phyloP scores from a whole-genome alignment of 208 protist genomes.

The Balamuthia mandrillaris region DNA sequence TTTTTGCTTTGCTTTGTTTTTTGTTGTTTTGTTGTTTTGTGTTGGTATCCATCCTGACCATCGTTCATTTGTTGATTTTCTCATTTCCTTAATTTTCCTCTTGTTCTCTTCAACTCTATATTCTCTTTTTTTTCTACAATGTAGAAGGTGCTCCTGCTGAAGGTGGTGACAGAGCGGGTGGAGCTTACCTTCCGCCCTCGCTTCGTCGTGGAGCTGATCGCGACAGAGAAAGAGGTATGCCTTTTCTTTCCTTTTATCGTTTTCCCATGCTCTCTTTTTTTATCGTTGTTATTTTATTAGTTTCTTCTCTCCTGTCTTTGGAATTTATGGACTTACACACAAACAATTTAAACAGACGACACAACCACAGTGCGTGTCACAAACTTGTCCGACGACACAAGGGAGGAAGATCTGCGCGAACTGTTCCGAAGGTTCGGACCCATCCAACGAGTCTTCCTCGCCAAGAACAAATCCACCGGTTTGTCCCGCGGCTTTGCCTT shows the following conservation, averaged over 20 bases:
- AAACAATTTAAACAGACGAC: constrained; percentile 58
- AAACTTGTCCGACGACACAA: constrained; percentile 65
- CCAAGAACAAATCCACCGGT: constrained; percentile 51
- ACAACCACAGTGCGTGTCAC: constrained; percentile 55
- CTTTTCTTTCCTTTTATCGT: background rate
- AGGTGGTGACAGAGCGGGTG: background rate
- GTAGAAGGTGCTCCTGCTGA: too few species aligned
- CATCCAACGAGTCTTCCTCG: constrained; percentile 61
- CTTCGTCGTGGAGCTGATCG: background rate
- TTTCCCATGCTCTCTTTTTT: background rate
- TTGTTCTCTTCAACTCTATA: too few species aligned
- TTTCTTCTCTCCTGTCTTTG: too few species aligned
- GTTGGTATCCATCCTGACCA: background rate
- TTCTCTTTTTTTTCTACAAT: too few species aligned
- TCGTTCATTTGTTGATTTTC: background rate
- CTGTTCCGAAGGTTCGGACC: constrained; percentile 59
- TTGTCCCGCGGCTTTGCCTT: constrained; percentile 63
- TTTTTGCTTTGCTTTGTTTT: background rate
- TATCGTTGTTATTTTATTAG: background rate
- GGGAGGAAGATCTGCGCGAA: constrained; percentile 60
- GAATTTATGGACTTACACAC: too few species aligned
- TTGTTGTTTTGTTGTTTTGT: background rate
- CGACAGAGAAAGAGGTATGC: constrained; percentile 10
- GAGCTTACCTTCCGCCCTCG: background rate
- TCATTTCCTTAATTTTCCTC: background rate